Percentiles rank a stretch among this genome's conserved stretches.
Evolutionary conservation across 1,284 basidiomycete species (phyloP).

Genomic region (Rhizoctonia solani): DNA sequence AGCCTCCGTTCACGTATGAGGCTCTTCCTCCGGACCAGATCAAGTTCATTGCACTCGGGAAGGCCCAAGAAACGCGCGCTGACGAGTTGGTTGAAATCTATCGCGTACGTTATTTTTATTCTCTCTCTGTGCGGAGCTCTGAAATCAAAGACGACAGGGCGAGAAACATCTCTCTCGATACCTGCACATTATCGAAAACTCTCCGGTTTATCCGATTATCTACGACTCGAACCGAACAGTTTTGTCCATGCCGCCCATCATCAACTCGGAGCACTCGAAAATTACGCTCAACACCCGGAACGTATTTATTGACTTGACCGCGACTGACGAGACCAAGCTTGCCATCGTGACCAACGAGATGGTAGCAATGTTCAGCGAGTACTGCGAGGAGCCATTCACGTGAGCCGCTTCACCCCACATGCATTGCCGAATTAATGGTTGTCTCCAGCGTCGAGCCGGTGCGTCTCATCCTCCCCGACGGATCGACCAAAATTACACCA

Average conservation of each 20-base stretch:
- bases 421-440: neutral
- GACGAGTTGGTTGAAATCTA: slow-evolving; percentile 88
- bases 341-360: slow-evolving; percentile 95
- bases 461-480: slow-evolving; percentile 78
- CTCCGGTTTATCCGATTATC: slow-evolving; percentile 96
- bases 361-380: slow-evolving; percentile 96
- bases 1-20: slow-evolving; percentile 89
- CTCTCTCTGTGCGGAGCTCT: neutral
- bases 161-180: slow-evolving; percentile 92
- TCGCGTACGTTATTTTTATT: slow-evolving; percentile 61
- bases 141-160: slow-evolving; percentile 54
- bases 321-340: slow-evolving; percentile 97
- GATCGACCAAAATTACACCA: slow-evolving; percentile 76
- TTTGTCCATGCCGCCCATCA: slow-evolving; percentile 97
- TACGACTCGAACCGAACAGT: slow-evolving; percentile 89
- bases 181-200: slow-evolving; percentile 91
- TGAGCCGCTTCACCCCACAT: slow-evolving; percentile 50
- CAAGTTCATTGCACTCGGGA: slow-evolving; percentile 86
- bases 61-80: slow-evolving; percentile 73
- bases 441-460: slow-evolving; percentile 85
- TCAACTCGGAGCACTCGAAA: slow-evolving; percentile 97
- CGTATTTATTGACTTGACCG: slow-evolving; percentile 96
- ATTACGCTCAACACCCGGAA: slow-evolving; percentile 94
- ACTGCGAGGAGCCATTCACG: slow-evolving; percentile 91
- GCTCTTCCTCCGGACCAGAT: slow-evolving; percentile 87